Base-by-base conservation (phyloP, 106 monocot genomes). In the Agapanthus africanus region DNA sequence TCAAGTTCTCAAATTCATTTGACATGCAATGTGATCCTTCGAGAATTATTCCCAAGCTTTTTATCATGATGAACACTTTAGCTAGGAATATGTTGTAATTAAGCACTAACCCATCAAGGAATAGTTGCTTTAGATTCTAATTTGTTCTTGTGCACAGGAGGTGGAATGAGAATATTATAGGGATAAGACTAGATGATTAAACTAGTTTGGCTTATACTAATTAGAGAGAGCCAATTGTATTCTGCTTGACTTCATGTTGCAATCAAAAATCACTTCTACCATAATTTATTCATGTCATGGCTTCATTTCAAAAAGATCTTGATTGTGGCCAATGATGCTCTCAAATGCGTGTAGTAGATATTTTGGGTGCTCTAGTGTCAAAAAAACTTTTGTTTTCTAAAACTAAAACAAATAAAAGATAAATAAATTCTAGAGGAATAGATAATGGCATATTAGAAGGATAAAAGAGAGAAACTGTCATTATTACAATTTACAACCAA, bases 61-160 rank as follows among this genome's bases (percentile, higher is more conserved):
- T 16, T 66, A 66, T 66, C 66, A 66, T 66, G 66, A 66, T 66
- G 66, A 66, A 7, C 30, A 66, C 66, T 66, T 66, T 64, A 30
- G 14, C 59, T 2, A 33, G 39, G 65, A 65, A 65, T 65, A 66
- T 65, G 4, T 65, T 40, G 40, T 40, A 10, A 65, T 66, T 66
- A 66, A 44, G 42, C 66, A 66, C 66, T 66, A 66, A 64, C 38
- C n/a, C 15, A 11, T 39, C 9, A 19, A 65, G 37, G 40, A 65
- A 39, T 65, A 25, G 65, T 23, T 18, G 7, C 41, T 19, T 44
- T 30, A 28, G 23, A 66, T 66, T 28, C 66, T 39, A 23, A 39
- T 36, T 64, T 39, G 37, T 39, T 64, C 38, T 38, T 64, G 64
- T 21, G 38, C n/a, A 39, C 2, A 15, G 64, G 11, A 23, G 39